These are phyloP conservation scores for Dactylonectria estremocensis DNA, from an alignment of 2,329 filamentous ascomycete genomes.

Conservation along the genomic window DNA sequence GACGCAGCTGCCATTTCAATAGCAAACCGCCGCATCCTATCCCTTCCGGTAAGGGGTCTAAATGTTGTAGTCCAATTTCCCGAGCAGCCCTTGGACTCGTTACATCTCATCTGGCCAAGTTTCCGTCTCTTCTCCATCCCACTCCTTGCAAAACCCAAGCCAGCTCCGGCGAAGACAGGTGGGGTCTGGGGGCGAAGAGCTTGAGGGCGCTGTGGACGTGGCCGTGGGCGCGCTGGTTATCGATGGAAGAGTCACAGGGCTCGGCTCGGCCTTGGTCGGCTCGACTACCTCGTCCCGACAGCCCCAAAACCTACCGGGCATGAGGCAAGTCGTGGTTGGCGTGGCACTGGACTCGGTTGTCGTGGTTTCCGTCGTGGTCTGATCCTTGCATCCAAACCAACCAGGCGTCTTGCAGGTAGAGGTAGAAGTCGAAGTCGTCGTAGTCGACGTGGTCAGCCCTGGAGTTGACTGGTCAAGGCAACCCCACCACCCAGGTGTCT, in stretches of 20 bases:
- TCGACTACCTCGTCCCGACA: constrained; percentile 62
- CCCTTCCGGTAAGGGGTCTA: background rate
- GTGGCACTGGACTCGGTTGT: constrained; percentile 51
- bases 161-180: constrained; percentile 57
- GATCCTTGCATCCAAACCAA: constrained; percentile 77
- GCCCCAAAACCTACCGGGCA: constrained; percentile 71
- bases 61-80: background rate
- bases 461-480: constrained; percentile 78
- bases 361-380: constrained; percentile 55
- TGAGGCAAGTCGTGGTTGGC: constrained; percentile 59
- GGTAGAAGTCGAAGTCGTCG: constrained; percentile 63
- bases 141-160: constrained; percentile 60
- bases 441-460: constrained; percentile 57
- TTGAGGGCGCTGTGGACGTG: constrained; percentile 46
- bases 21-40: background rate
- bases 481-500: constrained; percentile 95
- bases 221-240: constrained; percentile 52
- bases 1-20: background rate
- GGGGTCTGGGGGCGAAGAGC: constrained; percentile 44
- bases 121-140: constrained; percentile 47
- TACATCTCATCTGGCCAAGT: constrained; percentile 54
- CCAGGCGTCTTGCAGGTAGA: constrained; percentile 74
- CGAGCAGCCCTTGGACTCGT: background rate
- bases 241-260: constrained; percentile 45
- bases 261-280: constrained; percentile 53